A percentile compares a stretch with the other conserved stretches of the same genome.
These are phyloP conservation scores for Pythium grandisporangium DNA, from an alignment of 352 stramenopile genomes.

Conservation along the genomic window DNA sequence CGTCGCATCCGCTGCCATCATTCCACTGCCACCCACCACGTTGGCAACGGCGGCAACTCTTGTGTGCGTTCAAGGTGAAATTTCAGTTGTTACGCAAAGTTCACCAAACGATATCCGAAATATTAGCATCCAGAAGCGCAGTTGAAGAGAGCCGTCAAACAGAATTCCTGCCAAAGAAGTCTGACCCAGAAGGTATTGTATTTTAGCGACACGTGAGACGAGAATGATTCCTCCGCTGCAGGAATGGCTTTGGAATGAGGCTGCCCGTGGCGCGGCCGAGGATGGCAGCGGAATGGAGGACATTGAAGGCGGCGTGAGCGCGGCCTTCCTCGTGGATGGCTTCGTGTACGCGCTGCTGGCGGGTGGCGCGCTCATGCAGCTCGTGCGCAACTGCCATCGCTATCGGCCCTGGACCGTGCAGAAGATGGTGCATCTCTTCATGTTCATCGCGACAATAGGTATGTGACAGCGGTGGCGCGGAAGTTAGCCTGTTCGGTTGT, in stretches of 20 bases:
- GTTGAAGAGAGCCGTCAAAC: no score
- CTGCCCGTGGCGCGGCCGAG: neutral
- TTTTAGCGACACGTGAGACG: no score
- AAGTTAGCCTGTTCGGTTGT: no score
- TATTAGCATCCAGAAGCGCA: no score
- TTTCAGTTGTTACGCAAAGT: no score
- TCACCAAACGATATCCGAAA: no score
- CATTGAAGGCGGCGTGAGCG: constrained; percentile 36
- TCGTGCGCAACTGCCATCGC: constrained; percentile 76
- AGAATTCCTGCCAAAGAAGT: no score
- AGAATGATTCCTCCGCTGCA: neutral
- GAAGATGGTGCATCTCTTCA: constrained; percentile 82
- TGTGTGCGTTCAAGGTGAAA: no score
- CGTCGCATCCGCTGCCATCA: neutral
- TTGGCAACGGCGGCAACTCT: no score
- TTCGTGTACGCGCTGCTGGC: constrained; percentile 64
- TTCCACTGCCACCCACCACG: neutral
- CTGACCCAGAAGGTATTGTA: no score
- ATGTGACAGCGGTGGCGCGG: neutral
- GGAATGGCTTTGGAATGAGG: no score
- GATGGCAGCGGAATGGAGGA: constrained; percentile 11
- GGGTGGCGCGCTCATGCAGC: constrained; percentile 42
- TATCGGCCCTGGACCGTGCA: constrained; percentile 82
- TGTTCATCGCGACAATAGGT: constrained; percentile 73
- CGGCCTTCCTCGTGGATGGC: constrained; percentile 56